Percentiles rank a stretch among this genome's conserved stretches.
Conservation (phyloP, 2,329 filamentous ascomycete genomes). For the Botrytis sinoallii region DNA sequence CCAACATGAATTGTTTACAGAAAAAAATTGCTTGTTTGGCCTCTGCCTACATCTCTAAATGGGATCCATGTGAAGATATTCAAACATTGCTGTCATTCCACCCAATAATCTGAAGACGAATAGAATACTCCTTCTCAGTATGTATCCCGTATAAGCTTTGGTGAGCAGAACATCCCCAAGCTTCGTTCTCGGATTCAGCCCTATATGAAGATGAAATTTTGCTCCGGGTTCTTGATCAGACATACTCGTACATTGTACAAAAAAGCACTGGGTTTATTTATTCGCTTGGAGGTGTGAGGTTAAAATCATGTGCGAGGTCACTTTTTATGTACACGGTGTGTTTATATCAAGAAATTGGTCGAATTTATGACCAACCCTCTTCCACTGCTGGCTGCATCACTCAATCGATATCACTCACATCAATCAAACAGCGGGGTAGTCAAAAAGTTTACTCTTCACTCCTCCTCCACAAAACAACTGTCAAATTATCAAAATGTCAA, state of each 20-base stretch:
- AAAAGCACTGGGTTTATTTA: background rate
- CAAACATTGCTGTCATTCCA: background rate
- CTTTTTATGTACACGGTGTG: rapidly evolving
- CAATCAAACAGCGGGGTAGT: background rate
- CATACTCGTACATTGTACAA: background rate
- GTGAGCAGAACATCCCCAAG: background rate
- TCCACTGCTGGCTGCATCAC: background rate
- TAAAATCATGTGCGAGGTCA: background rate
- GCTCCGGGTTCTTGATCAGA: background rate
- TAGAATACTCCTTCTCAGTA: background rate
- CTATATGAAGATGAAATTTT: background rate
- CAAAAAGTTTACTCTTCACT: background rate
- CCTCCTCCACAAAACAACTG: too few relatives aligned
- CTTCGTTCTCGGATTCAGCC: constrained; percentile 1
- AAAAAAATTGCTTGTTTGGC: too few relatives aligned
- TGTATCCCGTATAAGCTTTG: background rate
- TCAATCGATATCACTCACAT: background rate
- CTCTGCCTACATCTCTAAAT: background rate
- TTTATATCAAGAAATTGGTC: background rate
- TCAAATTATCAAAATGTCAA: too few relatives aligned
- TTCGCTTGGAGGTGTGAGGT: background rate
- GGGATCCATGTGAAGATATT: background rate
- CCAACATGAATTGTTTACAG: background rate
- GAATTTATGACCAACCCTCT: background rate
- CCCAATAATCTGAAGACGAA: background rate